A percentile compares a stretch with the other conserved stretches of the same genome.
Evolutionary conservation across 768 basidiomycete genomes (phyloP).

Genomic region (Tephrocybe rancida): DNA sequence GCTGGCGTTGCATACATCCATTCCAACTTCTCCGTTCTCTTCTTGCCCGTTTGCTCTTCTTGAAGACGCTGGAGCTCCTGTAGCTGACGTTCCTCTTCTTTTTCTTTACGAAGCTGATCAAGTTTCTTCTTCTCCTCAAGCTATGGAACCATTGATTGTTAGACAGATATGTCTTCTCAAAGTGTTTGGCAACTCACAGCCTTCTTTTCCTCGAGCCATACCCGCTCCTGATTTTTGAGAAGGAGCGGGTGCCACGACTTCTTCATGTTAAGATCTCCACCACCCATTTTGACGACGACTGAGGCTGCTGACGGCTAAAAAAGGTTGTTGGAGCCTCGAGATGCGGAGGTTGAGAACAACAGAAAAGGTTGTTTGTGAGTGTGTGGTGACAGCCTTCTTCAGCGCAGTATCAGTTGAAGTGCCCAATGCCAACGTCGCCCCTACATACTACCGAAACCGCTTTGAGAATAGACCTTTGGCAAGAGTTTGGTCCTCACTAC

Average conservation of each 20-base stretch:
- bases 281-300: conserved; percentile 81
- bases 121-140: conserved; percentile 99
- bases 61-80: conserved; percentile 96
- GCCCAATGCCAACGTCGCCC: too few relatives aligned
- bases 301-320: not conserved
- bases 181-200: conserved; percentile 58
- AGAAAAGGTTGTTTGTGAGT: not conserved
- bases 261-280: conserved; percentile 98
- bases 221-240: conserved; percentile 97
- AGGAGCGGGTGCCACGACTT: conserved; percentile 99
- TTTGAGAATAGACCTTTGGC: too few relatives aligned
- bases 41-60: conserved; percentile 94
- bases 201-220: conserved; percentile 98
- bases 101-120: conserved; percentile 95
- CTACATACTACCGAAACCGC: too few relatives aligned
- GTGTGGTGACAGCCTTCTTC: not conserved
- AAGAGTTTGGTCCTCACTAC: too few relatives aligned
- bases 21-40: conserved; percentile 90
- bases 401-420: too few relatives aligned
- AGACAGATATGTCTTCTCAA: conserved; percentile 9
- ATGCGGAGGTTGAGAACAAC: not conserved
- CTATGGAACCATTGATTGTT: conserved; percentile 38
- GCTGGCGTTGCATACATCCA: conserved; percentile 99
- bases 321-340: not conserved
- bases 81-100: conserved; percentile 95